Conservation (phyloP, 768 basidiomycete species). For the Mycena crocata region DNA sequence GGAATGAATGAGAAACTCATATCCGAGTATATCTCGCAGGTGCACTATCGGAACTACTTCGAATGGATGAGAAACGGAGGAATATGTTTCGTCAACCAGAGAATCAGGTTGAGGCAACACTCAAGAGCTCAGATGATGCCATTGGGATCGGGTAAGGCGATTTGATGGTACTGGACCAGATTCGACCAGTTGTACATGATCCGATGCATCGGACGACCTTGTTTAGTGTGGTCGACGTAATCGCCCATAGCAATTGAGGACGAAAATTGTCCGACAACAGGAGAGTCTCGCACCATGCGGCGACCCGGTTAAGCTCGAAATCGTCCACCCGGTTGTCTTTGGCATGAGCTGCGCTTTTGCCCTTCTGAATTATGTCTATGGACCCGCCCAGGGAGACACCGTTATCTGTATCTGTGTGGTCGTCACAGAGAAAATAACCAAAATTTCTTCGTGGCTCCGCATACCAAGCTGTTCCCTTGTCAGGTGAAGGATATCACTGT, state of each 20-base stretch:
- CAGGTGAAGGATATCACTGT: slow-evolving; percentile 56
- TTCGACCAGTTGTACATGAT: slow-evolving; percentile 78
- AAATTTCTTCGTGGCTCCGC: slow-evolving; percentile 76
- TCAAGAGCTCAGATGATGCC: slow-evolving; percentile 57
- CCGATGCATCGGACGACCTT: slow-evolving; percentile 53
- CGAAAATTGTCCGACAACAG: slow-evolving; percentile 55
- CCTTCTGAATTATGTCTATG: slow-evolving; percentile 61
- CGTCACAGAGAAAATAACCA: slow-evolving; percentile 67
- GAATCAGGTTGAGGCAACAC: slow-evolving; percentile 50
- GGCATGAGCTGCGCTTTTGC: slow-evolving; percentile 40
- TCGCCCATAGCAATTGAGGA: slow-evolving; percentile 62
- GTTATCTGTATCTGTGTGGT: slow-evolving; percentile 79
- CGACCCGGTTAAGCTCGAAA: slow-evolving; percentile 70
- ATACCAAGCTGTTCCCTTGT: slow-evolving; percentile 58
- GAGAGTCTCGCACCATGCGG: slow-evolving; percentile 62
- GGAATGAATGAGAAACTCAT: slow-evolving; percentile 67
- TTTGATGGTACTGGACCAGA: slow-evolving; percentile 70
- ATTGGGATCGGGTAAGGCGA: slow-evolving; percentile 44
- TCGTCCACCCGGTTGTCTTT: slow-evolving; percentile 53
- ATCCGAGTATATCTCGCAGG: slow-evolving; percentile 68
- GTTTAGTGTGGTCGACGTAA: slow-evolving; percentile 63
- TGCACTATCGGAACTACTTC: slow-evolving; percentile 67
- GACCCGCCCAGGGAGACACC: slow-evolving; percentile 77
- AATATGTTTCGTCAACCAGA: slow-evolving; percentile 36
- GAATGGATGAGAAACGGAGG: slow-evolving; percentile 55